These are phyloP conservation scores for Fusarium cicatricum DNA, from an alignment of 2,329 filamentous ascomycete species.

Conservation along the genomic window DNA sequence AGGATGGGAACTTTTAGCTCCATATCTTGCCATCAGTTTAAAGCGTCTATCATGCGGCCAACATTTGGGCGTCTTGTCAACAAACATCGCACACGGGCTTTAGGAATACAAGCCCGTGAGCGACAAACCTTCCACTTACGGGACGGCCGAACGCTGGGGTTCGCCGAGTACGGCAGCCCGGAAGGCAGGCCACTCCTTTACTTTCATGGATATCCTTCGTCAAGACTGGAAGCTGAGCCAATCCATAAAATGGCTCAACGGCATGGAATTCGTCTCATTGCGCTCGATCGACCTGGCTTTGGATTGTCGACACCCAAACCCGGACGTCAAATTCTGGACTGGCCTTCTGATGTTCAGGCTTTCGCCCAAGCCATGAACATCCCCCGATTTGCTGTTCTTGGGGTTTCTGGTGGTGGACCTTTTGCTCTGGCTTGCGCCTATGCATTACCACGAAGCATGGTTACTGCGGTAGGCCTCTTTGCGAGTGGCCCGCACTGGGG, in stretches of 20 bases:
- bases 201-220: conserved; percentile 55
- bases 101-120: not conserved
- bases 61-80: no score
- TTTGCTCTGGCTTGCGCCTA: conserved; percentile 48
- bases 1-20: not conserved
- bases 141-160: conserved; percentile 52
- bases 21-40: not conserved
- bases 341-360: conserved; percentile 45
- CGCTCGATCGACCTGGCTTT: conserved; percentile 53
- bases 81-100: not conserved
- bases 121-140: conserved; percentile 47
- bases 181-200: conserved; percentile 48
- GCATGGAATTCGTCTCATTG: conserved; percentile 46
- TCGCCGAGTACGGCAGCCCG: conserved; percentile 49
- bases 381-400: conserved; percentile 45
- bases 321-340: conserved; percentile 45
- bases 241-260: conserved; percentile 39
- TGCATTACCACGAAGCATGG: conserved; percentile 39
- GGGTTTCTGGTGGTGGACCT: conserved; percentile 48
- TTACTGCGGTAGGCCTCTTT: conserved; percentile 50
- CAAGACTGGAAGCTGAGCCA: conserved; percentile 48
- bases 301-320: conserved; percentile 51
- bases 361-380: conserved; percentile 42
- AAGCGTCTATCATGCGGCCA: not conserved
- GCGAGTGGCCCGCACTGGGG: conserved; percentile 48